These are phyloP conservation scores for Delonix regia DNA, from an alignment of 306 rosid species.

Conservation along the genomic window DNA sequence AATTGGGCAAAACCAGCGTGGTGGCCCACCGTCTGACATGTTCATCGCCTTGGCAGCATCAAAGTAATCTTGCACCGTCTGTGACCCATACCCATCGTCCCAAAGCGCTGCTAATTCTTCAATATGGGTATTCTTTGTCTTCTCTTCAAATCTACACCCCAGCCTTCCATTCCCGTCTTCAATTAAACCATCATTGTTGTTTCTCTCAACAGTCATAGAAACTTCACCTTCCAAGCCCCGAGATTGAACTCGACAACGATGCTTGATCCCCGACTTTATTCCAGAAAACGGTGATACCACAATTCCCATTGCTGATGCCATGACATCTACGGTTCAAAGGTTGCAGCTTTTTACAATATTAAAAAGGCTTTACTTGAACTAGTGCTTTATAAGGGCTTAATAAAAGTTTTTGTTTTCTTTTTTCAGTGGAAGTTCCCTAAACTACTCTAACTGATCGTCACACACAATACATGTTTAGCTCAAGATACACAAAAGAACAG, in stretches of 20 bases:
- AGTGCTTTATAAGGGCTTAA: not conserved
- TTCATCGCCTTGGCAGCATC: conserved; percentile 51
- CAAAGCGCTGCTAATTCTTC: conserved; percentile 62
- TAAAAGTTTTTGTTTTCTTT: no score
- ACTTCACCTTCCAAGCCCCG: conserved; percentile 41
- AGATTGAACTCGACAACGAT: conserved; percentile 30
- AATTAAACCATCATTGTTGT: conserved; percentile 33
- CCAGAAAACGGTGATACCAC: conserved; percentile 40
- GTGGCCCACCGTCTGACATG: conserved; percentile 71
- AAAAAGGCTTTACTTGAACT: not conserved
- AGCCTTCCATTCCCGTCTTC: conserved; percentile 40
- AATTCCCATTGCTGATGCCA: conserved; percentile 56
- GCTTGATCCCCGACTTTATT: conserved; percentile 23
- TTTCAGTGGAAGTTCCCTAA: not conserved
- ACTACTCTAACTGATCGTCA: not conserved
- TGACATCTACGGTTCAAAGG: conserved; percentile 8
- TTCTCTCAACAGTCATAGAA: conserved; percentile 45
- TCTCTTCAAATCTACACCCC: conserved; percentile 23
- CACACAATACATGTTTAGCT: not conserved
- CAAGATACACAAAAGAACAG: not conserved
- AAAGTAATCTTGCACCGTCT: conserved; percentile 72
- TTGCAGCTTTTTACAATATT: no score
- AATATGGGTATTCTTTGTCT: not conserved
- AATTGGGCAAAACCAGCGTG: conserved; percentile 82
- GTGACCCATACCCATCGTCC: conserved; percentile 83